Evolutionary conservation across 2,329 filamentous ascomycete genomes (phyloP), one percentile per base, ranked within the genome.

Genomic region (Microsporum canis): DNA sequence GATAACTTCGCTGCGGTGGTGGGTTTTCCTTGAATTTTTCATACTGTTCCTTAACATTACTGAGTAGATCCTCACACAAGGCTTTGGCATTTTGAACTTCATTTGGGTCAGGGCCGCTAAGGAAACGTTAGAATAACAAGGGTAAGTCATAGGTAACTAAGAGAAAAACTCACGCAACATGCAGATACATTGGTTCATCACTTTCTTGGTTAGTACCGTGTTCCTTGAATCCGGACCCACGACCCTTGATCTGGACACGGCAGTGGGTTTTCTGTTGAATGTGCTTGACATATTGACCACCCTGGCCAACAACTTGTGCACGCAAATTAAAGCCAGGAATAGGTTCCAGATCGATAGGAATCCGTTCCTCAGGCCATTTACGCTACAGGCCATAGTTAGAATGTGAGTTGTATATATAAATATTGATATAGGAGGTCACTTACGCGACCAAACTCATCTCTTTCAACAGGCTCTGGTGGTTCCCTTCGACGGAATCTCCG

Each of bases 351-450:
- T 86, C 85, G 67, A 99, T 91, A 1, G 90, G 87, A 57, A 99
- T 95, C 69, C 88, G 90, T 76, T 96, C 91, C 71, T 97, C 94
- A 0, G 94, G 92, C 94, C 94, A 99, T 89, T 97, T 99, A 67
- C 91, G 90, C 90, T 95, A 59, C 60, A 66, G 12, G 55, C 51
- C 6, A 41, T 14, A 4, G 62, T 36, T 60, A 47, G 31, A 55
- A 57, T 65, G 76, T 62, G 75, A 69, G 61, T 61, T 41, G 55
- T 51, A 23, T 59, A 43, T n/a, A 47, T 27, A 27, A 36, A 47
- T 17, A 31, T 34, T 10, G 14, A n/a, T 33, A 31, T 38, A 27
- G 10, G 41, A 12, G 31, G 51, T 31, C 6, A 72, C 81, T 71
- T 84, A 95, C 90, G 70, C 92, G 84, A 66, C 91, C 92, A 73